These are phyloP conservation scores for Candida sithepensis DNA, from an alignment of 805 yeast species.

Conservation along the genomic window DNA sequence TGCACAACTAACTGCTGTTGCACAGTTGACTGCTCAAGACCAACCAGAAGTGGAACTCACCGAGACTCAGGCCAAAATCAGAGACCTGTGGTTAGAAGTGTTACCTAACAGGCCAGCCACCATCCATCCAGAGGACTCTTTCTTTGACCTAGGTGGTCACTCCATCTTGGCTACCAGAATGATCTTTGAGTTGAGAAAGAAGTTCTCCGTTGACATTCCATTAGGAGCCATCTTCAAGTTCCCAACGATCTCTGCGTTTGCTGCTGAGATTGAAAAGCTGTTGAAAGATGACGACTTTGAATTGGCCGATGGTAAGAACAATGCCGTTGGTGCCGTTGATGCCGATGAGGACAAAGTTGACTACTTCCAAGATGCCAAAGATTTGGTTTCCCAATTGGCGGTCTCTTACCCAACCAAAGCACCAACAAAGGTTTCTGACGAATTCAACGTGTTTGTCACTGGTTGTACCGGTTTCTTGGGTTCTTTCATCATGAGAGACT, in stretches of 20 bases:
- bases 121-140: conserved; percentile 75
- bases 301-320: conserved; percentile 34
- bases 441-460: conserved; percentile 67
- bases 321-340: conserved; percentile 27
- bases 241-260: conserved; percentile 81
- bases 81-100: conserved; percentile 81
- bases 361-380: conserved; percentile 74
- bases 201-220: conserved; percentile 76
- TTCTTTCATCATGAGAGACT: conserved; percentile 76
- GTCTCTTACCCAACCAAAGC: conserved; percentile 42
- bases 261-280: conserved; percentile 63
- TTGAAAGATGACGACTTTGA: conserved; percentile 47
- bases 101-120: conserved; percentile 83
- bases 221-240: conserved; percentile 84
- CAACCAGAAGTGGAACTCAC: conserved; percentile 54
- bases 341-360: conserved; percentile 31
- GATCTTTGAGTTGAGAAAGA: conserved; percentile 88
- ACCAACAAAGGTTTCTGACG: conserved; percentile 17
- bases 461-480: conserved; percentile 98
- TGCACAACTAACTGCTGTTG: conserved; percentile 76
- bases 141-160: conserved; percentile 97
- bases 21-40: conserved; percentile 44
- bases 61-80: conserved; percentile 60
- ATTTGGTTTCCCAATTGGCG: conserved; percentile 40
- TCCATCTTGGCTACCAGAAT: conserved; percentile 94